Percentiles rank a stretch among this genome's conserved stretches.
Evolutionary conservation across 768 basidiomycete species (phyloP).

Genomic region (Lentinula guzmanii): DNA sequence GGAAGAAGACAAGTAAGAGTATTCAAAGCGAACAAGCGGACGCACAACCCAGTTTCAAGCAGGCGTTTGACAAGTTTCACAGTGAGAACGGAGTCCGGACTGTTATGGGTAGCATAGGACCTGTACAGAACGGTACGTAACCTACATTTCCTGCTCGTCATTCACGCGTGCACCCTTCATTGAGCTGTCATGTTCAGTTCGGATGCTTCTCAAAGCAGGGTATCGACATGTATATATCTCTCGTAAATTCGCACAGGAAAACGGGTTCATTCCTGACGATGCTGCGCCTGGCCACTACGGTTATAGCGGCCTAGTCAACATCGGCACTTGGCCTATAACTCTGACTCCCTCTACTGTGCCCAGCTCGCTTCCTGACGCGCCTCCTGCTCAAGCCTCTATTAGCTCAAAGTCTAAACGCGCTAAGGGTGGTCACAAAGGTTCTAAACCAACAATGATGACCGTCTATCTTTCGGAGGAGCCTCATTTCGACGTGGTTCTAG

Average conservation of each 20-base stretch:
- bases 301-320: constrained; percentile 83
- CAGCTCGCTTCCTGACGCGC: constrained; percentile 20
- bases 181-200: constrained; percentile 39
- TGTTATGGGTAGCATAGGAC: constrained; percentile 85
- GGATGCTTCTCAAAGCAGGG: constrained; percentile 90
- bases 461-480: constrained; percentile 93
- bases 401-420: background rate
- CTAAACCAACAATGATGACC: constrained; percentile 39
- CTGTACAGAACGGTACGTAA: constrained; percentile 74
- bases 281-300: constrained; percentile 89
- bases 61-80: constrained; percentile 82
- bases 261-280: constrained; percentile 84
- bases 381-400: constrained; percentile 5
- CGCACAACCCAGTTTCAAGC: constrained; percentile 58
- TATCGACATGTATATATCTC: constrained; percentile 95
- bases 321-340: constrained; percentile 86
- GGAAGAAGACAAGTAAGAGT: constrained; percentile 25
- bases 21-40: constrained; percentile 29
- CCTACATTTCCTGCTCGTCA: background rate
- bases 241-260: constrained; percentile 81
- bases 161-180: background rate
- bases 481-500: constrained; percentile 93
- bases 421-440: constrained; percentile 10
- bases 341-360: constrained; percentile 37
- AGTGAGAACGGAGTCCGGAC: constrained; percentile 91